A percentile compares a stretch with the other conserved stretches of the same genome.
Evolutionary conservation across 805 yeast genomes (phyloP).

Genomic region (Henningerozyma blattae): DNA sequence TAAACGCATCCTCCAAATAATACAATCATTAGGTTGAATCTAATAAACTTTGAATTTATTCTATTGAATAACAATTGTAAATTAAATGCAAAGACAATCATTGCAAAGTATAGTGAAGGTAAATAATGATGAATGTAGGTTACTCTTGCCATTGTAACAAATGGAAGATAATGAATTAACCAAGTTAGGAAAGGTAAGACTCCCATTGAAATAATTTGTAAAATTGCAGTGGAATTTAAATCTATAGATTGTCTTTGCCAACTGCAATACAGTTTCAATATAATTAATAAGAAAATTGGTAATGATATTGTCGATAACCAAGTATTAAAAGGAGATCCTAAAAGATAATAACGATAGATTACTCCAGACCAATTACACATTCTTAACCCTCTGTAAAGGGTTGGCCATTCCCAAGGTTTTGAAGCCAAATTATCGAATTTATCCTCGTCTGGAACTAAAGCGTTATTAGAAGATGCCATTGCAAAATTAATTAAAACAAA

Average conservation of each 20-base stretch:
- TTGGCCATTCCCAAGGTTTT: constrained; percentile 82
- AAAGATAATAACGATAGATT: constrained; percentile 47
- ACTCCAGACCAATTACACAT: constrained; percentile 61
- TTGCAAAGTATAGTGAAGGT: constrained; percentile 92
- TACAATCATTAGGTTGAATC: constrained; percentile 28
- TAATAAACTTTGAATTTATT: constrained; percentile 13
- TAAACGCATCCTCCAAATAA: constrained; percentile 40
- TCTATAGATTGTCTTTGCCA: constrained; percentile 64
- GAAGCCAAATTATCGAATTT: constrained; percentile 64
- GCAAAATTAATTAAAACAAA: constrained; percentile 67
- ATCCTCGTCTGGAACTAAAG: constrained; percentile 66
- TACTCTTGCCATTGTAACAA: constrained; percentile 88
- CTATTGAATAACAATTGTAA: constrained; percentile 17
- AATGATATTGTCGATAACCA: constrained; percentile 61
- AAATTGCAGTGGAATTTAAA: constrained; percentile 31
- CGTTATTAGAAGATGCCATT: constrained; percentile 82
- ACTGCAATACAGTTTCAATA: constrained; percentile 27
- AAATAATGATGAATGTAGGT: constrained; percentile 94
- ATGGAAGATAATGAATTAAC: constrained; percentile 81
- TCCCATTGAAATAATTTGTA: constrained; percentile 48
- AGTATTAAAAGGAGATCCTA: constrained; percentile 71
- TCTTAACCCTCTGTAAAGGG: constrained; percentile 62
- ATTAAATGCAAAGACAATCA: constrained; percentile 41
- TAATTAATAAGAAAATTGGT: constrained; percentile 34
- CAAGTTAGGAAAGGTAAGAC: constrained; percentile 82